These are phyloP conservation scores for Graphiopsis chlorocephala DNA, from an alignment of 2,329 filamentous ascomycete species.

Conservation along the genomic window DNA sequence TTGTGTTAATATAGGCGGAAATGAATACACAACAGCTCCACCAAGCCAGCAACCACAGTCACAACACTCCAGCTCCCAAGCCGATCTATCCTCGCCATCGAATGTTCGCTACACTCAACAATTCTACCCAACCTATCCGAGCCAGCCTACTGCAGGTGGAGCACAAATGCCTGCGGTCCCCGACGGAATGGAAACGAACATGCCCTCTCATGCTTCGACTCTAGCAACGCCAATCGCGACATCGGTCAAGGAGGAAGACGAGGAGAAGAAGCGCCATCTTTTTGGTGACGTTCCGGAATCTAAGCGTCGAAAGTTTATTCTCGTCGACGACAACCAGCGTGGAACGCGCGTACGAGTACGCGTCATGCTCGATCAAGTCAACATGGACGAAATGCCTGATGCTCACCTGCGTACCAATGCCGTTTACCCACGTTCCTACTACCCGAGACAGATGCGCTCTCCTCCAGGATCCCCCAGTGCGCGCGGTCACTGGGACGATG, in stretches of 20 bases:
- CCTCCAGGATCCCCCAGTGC: slow-evolving; percentile 74
- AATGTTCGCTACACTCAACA: slow-evolving; percentile 73
- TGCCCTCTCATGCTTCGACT: slow-evolving; percentile 32
- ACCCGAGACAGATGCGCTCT: slow-evolving; percentile 88
- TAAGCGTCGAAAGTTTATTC: slow-evolving; percentile 93
- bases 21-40: slow-evolving; percentile 58
- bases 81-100: slow-evolving; percentile 51
- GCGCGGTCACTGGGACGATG: slow-evolving; percentile 69
- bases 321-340: slow-evolving; percentile 85
- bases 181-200: slow-evolving; percentile 51
- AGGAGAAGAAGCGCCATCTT: slow-evolving; percentile 64
- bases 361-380: slow-evolving; percentile 87
- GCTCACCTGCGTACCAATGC: slow-evolving; percentile 88
- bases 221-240: slow-evolving; percentile 32
- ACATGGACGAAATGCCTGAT: slow-evolving; percentile 94
- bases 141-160: slow-evolving; percentile 53
- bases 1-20: slow-evolving; percentile 52
- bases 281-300: slow-evolving; percentile 86
- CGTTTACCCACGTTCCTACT: slow-evolving; percentile 88
- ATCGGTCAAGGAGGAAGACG: slow-evolving; percentile 45
- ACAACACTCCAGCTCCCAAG: slow-evolving; percentile 56
- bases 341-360: slow-evolving; percentile 80
- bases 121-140: slow-evolving; percentile 70
- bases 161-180: slow-evolving; percentile 65
- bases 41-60: slow-evolving; percentile 64